Conservation (phyloP, 2,329 filamentous ascomycete species). For the Aspergillus fructus region DNA sequence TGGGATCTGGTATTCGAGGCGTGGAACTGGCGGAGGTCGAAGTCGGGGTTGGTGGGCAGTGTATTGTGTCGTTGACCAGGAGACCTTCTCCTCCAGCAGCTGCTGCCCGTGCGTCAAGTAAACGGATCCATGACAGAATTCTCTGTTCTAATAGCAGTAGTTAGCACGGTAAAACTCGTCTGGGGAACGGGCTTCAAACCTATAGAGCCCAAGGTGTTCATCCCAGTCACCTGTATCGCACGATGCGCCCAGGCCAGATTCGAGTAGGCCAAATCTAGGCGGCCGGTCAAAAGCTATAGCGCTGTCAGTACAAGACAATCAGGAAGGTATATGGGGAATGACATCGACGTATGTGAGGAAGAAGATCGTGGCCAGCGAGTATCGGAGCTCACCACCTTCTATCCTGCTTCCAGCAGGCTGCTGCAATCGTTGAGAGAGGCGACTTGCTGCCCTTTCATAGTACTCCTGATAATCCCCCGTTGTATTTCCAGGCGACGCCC, state of each 20-base stretch:
- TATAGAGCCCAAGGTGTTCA: not conserved
- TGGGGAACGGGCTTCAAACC: not conserved
- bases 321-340: not conserved
- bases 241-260: not conserved
- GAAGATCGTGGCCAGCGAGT: not conserved
- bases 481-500: not conserved
- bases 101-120: not conserved
- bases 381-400: not conserved
- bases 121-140: not conserved
- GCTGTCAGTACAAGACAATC: not conserved
- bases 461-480: not conserved
- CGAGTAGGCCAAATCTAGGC: not conserved
- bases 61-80: not conserved
- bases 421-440: not conserved
- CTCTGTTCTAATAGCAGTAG: not conserved
- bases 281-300: not conserved
- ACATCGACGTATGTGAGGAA: not conserved
- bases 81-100: not conserved
- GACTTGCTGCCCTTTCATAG: not conserved
- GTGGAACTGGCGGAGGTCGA: not conserved
- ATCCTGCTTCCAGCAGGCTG: not conserved
- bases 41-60: not conserved
- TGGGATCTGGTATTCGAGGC: not conserved
- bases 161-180: not conserved
- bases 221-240: not conserved